A percentile compares a stretch with the other conserved stretches of the same genome.
phyloP scores from a whole-genome alignment of 1,284 basidiomycete genomes.

The Sanghuangporus weigelae region DNA sequence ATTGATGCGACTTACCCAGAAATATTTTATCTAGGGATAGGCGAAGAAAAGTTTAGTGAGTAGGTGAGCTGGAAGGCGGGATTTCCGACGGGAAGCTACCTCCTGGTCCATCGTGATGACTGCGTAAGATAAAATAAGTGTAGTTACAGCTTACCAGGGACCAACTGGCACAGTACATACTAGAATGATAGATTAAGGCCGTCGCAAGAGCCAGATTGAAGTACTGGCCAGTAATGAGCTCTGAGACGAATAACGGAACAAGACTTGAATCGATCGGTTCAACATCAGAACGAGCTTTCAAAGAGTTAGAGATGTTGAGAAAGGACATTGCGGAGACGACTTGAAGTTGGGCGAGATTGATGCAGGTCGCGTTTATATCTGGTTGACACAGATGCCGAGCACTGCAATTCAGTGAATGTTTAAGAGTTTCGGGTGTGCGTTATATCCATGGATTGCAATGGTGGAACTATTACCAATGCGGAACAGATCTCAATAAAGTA shows the following conservation, averaged over 20 bases:
- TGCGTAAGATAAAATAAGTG: neutral
- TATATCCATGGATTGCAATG: too few relatives aligned
- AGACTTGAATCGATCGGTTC: neutral
- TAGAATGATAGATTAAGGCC: neutral
- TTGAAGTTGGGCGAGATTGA: too few relatives aligned
- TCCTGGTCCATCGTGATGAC: neutral
- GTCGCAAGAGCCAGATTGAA: neutral
- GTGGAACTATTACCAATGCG: too few relatives aligned
- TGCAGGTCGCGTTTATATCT: too few relatives aligned
- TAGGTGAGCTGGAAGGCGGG: neutral
- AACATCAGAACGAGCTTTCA: neutral
- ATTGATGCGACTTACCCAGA: neutral
- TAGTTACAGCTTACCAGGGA: neutral
- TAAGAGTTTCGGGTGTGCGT: too few relatives aligned
- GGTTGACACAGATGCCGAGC: too few relatives aligned
- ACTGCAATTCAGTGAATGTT: too few relatives aligned
- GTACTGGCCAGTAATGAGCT: neutral
- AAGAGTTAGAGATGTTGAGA: too few relatives aligned
- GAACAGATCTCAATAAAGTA: too few relatives aligned
- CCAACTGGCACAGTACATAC: neutral
- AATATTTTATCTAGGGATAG: neutral
- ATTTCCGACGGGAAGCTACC: neutral
- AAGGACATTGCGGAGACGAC: too few relatives aligned
- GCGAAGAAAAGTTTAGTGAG: neutral
- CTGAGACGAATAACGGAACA: neutral